Percentiles rank a stretch among this genome's conserved stretches.
Conservation (phyloP, 768 basidiomycete genomes). For the Amanita molliuscula region DNA sequence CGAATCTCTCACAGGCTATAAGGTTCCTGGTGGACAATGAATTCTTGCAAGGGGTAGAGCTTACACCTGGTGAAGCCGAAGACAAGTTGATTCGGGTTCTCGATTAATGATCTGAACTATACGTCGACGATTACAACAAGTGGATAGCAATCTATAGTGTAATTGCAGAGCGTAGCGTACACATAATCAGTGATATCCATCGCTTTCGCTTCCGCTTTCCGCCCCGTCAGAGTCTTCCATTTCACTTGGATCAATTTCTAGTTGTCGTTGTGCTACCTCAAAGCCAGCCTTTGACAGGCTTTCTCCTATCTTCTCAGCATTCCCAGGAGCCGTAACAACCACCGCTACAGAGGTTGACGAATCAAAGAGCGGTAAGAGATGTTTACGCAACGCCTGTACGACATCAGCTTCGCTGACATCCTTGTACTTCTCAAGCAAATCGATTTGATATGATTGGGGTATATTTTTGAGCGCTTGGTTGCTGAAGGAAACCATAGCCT, state of each 20-base stretch:
- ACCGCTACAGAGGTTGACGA: constrained; percentile 67
- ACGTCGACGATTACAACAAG: neutral
- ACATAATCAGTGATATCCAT: constrained; percentile 9
- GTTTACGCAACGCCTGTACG: constrained; percentile 50
- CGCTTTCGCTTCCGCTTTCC: constrained; percentile 23
- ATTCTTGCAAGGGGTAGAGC: constrained; percentile 72
- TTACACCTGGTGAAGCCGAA: constrained; percentile 67
- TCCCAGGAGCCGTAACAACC: constrained; percentile 75
- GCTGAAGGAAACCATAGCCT: constrained; percentile 77
- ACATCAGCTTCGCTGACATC: constrained; percentile 75
- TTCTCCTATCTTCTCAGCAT: constrained; percentile 59
- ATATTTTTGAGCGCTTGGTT: constrained; percentile 91
- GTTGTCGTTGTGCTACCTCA: constrained; percentile 58
- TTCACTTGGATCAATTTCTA: constrained; percentile 52
- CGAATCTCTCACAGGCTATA: constrained; percentile 88
- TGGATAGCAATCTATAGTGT: neutral
- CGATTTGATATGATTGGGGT: constrained; percentile 59
- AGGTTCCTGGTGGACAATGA: constrained; percentile 86
- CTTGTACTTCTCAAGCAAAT: constrained; percentile 73
- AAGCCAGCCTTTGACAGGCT: constrained; percentile 65
- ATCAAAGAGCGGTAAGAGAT: constrained; percentile 82
- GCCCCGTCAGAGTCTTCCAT: constrained; percentile 26
- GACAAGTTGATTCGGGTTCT: constrained; percentile 55
- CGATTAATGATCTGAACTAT: constrained; percentile 1
- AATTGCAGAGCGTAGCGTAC: neutral